These are phyloP conservation scores for Sisymbrium irio DNA, from an alignment of 345 rosid genomes.

Conservation along the genomic window DNA sequence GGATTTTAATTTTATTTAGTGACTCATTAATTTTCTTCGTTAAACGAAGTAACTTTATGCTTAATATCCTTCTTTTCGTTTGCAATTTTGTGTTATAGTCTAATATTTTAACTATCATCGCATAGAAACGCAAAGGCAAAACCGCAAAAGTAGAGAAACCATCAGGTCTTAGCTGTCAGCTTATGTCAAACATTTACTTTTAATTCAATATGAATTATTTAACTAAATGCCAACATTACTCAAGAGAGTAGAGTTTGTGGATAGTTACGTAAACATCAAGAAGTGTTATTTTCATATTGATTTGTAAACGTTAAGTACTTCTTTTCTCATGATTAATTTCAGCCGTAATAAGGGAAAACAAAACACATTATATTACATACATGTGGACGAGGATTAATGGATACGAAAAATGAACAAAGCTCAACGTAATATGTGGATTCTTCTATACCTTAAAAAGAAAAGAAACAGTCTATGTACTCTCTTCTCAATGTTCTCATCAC, in stretches of 20 bases:
- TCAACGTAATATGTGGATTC: neutral
- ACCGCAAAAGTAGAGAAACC: neutral
- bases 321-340: neutral
- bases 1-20: neutral
- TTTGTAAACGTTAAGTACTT: neutral
- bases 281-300: neutral
- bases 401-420: neutral
- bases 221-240: neutral
- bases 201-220: neutral
- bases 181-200: neutral
- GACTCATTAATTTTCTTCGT: neutral
- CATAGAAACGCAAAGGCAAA: neutral
- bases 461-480: neutral
- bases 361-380: neutral
- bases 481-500: too few relatives aligned
- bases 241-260: neutral
- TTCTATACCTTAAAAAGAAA: neutral
- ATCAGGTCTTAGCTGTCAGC: neutral
- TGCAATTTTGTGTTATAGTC: neutral
- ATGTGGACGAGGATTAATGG: neutral
- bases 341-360: neutral
- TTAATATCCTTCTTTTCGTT: neutral
- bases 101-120: neutral
- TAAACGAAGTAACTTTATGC: neutral
- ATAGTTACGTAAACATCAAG: neutral